phyloP scores from a whole-genome alignment of 352 stramenopile species.

The Globisporangium recalcitrans region DNA sequence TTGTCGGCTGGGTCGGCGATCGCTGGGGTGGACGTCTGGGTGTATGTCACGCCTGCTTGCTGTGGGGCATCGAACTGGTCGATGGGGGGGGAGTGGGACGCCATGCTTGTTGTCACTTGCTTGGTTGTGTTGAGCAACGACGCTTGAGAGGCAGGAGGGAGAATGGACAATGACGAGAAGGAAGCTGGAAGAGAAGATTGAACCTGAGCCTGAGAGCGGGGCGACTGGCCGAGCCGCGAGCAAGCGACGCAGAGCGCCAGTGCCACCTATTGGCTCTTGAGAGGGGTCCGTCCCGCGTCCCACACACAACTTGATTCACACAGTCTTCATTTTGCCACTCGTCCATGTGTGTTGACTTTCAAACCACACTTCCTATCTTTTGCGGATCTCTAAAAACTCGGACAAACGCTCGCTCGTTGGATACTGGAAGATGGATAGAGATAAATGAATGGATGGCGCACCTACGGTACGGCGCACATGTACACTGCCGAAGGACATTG shows the following conservation, averaged over 20 bases:
- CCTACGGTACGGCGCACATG: neutral
- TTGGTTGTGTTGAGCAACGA: neutral
- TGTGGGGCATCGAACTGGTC: neutral
- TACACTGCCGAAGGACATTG: neutral
- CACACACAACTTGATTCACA: constrained; percentile 5
- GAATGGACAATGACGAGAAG: constrained; percentile 5
- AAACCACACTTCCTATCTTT: too few relatives aligned
- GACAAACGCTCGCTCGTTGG: neutral
- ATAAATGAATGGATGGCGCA: neutral
- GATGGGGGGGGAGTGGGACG: constrained; percentile 5
- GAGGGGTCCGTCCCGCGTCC: neutral
- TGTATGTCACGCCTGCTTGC: constrained; percentile 6
- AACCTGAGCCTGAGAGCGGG: neutral
- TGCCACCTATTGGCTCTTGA: neutral
- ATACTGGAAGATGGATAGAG: neutral
- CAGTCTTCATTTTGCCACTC: neutral
- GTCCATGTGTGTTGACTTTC: neutral
- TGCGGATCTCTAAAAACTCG: neutral
- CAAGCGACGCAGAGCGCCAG: neutral
- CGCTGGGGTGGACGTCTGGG: neutral
- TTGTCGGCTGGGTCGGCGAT: neutral
- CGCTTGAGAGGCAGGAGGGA: neutral
- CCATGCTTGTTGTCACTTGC: neutral
- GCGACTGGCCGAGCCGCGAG: neutral
- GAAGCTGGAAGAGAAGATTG: neutral